These are phyloP conservation scores for Nothopassalora personata DNA, from an alignment of 2,329 filamentous ascomycete species.

Conservation along the genomic window DNA sequence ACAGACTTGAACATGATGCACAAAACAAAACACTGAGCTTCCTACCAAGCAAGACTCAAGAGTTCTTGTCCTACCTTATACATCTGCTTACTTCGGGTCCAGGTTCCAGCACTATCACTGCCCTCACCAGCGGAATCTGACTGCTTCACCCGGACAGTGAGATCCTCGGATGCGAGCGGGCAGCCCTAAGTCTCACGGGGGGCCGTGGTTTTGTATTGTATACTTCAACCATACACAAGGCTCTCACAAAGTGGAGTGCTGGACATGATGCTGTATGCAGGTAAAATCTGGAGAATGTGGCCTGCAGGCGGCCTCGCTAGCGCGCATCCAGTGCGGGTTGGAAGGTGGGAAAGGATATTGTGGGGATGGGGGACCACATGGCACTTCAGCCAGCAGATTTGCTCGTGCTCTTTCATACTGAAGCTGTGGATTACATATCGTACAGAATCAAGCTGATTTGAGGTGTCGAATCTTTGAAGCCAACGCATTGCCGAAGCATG, in stretches of 20 bases:
- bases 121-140: background rate
- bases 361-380: background rate
- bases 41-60: background rate
- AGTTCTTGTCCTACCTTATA: background rate
- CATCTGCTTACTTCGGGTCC: background rate
- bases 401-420: background rate
- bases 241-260: background rate
- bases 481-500: background rate
- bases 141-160: background rate
- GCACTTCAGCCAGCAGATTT: background rate
- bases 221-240: background rate
- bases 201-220: background rate
- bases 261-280: background rate
- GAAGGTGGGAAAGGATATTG: background rate
- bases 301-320: background rate
- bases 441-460: background rate
- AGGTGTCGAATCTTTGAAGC: background rate
- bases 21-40: background rate
- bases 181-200: slow-evolving; percentile 1
- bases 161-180: slow-evolving; percentile 1
- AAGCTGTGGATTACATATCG: background rate
- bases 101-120: background rate
- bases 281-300: background rate
- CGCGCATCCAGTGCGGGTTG: background rate
- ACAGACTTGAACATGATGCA: background rate